Conservation (phyloP, 768 basidiomycete genomes). For the Chalciporus piperatus region DNA sequence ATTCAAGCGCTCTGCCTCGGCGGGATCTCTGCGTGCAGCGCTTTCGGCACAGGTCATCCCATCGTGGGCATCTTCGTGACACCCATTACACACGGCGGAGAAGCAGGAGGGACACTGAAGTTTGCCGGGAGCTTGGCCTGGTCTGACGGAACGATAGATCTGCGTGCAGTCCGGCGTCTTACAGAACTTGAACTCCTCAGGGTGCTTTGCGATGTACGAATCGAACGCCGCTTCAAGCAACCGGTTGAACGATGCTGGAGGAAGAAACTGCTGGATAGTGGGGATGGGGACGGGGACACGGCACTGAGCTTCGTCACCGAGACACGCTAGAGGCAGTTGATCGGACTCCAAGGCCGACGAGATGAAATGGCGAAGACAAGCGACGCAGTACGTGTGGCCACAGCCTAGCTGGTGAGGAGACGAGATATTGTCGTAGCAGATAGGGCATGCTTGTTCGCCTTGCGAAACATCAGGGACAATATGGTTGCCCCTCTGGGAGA, state of each 20-base stretch:
- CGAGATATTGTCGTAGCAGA: slow-evolving; percentile 46
- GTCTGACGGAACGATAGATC: too few species aligned
- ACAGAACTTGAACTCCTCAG: too few species aligned
- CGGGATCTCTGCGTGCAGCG: slow-evolving; percentile 30
- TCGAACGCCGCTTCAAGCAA: slow-evolving; percentile 56
- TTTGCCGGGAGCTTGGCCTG: too few species aligned
- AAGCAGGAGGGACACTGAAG: too few species aligned
- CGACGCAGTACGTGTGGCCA: slow-evolving; percentile 64
- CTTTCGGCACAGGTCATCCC: slow-evolving; percentile 55
- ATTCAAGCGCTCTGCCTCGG: slow-evolving; percentile 52
- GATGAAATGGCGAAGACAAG: slow-evolving; percentile 59
- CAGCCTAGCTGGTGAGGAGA: slow-evolving; percentile 53
- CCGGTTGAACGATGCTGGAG: slow-evolving; percentile 49
- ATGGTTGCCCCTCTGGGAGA: slow-evolving; percentile 32
- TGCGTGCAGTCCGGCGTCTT: too few species aligned
- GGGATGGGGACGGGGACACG: slow-evolving; percentile 49
- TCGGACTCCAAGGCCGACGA: slow-evolving; percentile 52
- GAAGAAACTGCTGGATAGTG: slow-evolving; percentile 49
- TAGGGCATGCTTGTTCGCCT: slow-evolving; percentile 40
- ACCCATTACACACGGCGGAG: slow-evolving; percentile 59
- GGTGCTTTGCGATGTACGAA: too few species aligned
- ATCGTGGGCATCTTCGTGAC: slow-evolving; percentile 61
- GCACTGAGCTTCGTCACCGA: slow-evolving; percentile 65
- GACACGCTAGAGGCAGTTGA: slow-evolving; percentile 64
- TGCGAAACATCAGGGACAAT: neutral